Percentiles rank a stretch among this genome's conserved stretches.
Conservation (phyloP, 2,329 filamentous ascomycete genomes). For the Hymenoscyphus infarciens region DNA sequence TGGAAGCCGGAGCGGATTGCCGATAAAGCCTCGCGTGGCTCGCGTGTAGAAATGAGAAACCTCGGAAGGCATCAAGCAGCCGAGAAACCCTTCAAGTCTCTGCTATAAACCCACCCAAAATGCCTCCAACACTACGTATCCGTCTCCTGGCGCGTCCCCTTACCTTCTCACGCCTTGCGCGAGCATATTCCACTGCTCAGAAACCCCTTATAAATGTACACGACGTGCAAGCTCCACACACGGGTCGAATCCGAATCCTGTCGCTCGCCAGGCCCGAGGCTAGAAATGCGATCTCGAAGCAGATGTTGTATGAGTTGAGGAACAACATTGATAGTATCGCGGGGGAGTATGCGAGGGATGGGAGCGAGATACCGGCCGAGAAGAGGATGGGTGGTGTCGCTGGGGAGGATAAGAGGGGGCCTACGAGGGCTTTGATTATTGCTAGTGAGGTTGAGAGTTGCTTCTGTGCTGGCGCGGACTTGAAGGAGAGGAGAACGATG, state of each 20-base stretch:
- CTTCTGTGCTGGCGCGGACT: conserved; percentile 92
- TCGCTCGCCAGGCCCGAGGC: conserved; percentile 78
- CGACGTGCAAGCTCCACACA: conserved; percentile 21
- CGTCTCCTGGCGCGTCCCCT: conserved; percentile 2
- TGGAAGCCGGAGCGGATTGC: not conserved
- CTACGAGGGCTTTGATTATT: conserved; percentile 77
- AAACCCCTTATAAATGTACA: conserved; percentile 18
- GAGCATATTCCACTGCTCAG: conserved; percentile 18
- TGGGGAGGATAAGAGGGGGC: conserved; percentile 45
- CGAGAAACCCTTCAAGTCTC: not conserved
- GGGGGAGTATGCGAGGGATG: conserved; percentile 53
- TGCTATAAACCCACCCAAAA: not conserved
- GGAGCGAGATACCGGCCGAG: conserved; percentile 46
- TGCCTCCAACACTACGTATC: not conserved
- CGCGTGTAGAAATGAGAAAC: not conserved
- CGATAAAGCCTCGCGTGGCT: not conserved
- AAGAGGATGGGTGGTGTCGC: conserved; percentile 45
- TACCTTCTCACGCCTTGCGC: conserved; percentile 8
- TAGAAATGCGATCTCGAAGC: conserved; percentile 85
- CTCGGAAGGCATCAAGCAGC: not conserved
- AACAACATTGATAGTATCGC: conserved; percentile 71
- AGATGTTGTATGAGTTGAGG: conserved; percentile 68
- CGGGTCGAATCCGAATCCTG: conserved; percentile 83
- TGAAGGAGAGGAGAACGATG: conserved; percentile 83
- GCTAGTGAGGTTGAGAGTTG: conserved; percentile 80